phyloP scores from a whole-genome alignment of 768 basidiomycete species.

The Suillus alpinus region DNA sequence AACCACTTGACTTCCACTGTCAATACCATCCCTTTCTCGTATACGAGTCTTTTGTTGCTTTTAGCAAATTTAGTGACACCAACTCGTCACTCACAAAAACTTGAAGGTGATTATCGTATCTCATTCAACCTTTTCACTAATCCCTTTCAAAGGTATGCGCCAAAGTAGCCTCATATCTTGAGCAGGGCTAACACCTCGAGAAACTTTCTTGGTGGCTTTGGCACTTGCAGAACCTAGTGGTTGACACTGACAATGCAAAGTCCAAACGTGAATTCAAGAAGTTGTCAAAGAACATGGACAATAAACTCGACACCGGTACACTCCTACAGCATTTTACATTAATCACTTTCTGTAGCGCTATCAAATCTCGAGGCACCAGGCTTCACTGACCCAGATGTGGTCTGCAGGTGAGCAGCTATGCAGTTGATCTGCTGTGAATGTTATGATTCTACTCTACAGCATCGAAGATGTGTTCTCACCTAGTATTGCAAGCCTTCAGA shows the following conservation, averaged over 20 bases:
- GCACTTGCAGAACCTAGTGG: conserved; percentile 90
- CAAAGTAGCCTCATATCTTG: conserved; percentile 86
- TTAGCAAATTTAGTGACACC: conserved; percentile 82
- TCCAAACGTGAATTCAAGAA: conserved; percentile 90
- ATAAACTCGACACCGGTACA: conserved; percentile 87
- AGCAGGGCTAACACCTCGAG: conserved; percentile 88
- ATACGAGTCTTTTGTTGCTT: conserved; percentile 94
- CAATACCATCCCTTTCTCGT: too few species aligned
- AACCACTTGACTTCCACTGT: too few species aligned
- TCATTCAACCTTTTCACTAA: conserved; percentile 4
- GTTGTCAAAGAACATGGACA: conserved; percentile 84
- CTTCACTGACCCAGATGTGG: too few species aligned
- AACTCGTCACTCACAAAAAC: conserved; percentile 87
- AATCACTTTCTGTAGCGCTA: conserved; percentile 49
- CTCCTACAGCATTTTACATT: conserved; percentile 17
- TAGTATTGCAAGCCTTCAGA: too few species aligned
- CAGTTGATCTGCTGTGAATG: too few species aligned
- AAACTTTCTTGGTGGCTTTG: conserved; percentile 91
- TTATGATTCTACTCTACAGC: too few species aligned
- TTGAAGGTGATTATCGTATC: conserved; percentile 63
- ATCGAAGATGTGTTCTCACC: too few species aligned
- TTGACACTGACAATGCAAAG: conserved; percentile 86
- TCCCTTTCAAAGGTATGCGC: conserved; percentile 65
- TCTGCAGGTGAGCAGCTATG: too few species aligned
- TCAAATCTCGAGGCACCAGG: conserved; percentile 83